phyloP scores from a whole-genome alignment of 306 rosid species.

The Cucumis melo region DNA sequence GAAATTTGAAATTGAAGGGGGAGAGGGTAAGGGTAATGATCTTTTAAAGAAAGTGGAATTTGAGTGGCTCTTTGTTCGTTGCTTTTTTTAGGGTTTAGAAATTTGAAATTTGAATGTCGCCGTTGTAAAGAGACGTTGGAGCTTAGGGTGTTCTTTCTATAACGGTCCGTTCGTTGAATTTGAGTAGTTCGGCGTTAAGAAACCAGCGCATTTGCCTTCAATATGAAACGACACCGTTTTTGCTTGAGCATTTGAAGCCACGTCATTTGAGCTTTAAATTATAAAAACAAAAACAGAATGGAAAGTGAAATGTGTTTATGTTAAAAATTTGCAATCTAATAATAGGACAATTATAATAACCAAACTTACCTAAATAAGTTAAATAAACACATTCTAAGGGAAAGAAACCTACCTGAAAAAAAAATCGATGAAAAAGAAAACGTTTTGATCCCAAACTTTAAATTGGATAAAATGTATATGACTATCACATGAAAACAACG shows the following conservation, averaged over 20 bases:
- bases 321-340: too few species aligned
- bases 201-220: background rate
- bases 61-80: background rate
- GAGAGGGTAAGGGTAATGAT: background rate
- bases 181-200: background rate
- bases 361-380: too few species aligned
- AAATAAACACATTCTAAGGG: too few species aligned
- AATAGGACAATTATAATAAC: too few species aligned
- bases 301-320: background rate
- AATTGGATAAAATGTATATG: too few species aligned
- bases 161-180: background rate
- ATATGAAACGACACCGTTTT: background rate
- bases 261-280: background rate
- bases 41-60: background rate
- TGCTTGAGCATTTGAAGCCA: background rate
- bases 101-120: constrained; percentile 2
- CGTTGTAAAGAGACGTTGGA: constrained; percentile 4
- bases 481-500: too few species aligned
- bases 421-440: too few species aligned
- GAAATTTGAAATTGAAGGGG: background rate
- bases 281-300: too few species aligned
- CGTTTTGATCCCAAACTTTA: too few species aligned
- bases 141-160: background rate
- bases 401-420: too few species aligned
- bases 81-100: background rate